Conservation (phyloP, 2,329 filamentous ascomycete genomes). For the Triangularia verruculosa region DNA sequence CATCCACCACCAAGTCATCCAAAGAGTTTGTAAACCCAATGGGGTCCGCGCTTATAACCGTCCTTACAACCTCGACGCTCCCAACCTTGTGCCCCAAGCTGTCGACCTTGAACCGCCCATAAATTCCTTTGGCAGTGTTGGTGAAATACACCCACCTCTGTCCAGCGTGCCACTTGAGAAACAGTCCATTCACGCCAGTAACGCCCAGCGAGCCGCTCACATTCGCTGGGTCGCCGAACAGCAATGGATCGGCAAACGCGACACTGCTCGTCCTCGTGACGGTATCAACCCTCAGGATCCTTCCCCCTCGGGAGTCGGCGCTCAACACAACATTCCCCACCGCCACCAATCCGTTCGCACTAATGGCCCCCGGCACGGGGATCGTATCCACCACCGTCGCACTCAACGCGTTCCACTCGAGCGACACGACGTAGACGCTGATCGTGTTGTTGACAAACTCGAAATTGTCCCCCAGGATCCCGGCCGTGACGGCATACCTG, state of each 20-base stretch:
- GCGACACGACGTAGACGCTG: not conserved
- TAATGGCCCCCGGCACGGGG: constrained; percentile 2
- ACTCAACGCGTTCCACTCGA: not conserved
- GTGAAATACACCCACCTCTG: constrained; percentile 4
- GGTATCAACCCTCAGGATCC: not conserved
- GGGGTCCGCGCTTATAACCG: not conserved
- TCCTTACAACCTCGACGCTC: not conserved
- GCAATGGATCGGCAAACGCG: not conserved
- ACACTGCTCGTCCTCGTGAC: not conserved
- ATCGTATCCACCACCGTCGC: constrained; percentile 2
- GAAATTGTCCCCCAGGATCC: constrained; percentile 4
- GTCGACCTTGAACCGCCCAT: constrained; percentile 1
- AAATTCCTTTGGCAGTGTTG: not conserved
- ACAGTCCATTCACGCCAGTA: not conserved
- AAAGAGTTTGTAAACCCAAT: not conserved
- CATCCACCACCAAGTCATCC: constrained; percentile 1
- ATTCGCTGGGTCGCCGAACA: not conserved
- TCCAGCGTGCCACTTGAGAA: not conserved
- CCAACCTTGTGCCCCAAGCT: not conserved
- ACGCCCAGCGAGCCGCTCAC: not conserved
- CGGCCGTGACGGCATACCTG: constrained; percentile 3
- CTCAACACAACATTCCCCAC: not conserved
- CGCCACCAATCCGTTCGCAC: not conserved
- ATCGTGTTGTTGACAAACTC: constrained; percentile 1
- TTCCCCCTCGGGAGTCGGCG: not conserved